Evolutionary conservation across 495 filamentous ascomycete species (phyloP).

Genomic region (Echria macrotheca): DNA sequence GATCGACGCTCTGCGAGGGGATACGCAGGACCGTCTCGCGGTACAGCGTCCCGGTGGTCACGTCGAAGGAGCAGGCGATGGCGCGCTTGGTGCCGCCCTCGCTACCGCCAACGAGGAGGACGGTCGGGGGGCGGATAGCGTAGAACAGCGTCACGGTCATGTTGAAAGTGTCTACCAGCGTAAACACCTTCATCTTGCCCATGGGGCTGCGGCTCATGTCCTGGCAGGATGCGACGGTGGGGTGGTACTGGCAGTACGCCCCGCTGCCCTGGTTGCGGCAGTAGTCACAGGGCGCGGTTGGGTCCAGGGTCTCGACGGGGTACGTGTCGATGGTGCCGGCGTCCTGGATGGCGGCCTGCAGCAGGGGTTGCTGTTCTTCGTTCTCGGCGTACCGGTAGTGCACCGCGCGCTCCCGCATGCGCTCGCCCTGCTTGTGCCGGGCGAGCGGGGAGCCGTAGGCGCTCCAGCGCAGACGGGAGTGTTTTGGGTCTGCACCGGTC

Average conservation of each 20-base stretch:
- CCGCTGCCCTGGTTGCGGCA: no score
- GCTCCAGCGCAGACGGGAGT: slow-evolving; percentile 8
- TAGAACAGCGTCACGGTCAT: slow-evolving; percentile 34
- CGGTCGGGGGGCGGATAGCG: slow-evolving; percentile 28
- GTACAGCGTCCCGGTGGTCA: slow-evolving; percentile 23
- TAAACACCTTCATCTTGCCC: slow-evolving; percentile 23
- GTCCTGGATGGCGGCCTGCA: no score
- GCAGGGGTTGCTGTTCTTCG: no score
- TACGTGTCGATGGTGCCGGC: no score
- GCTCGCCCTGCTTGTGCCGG: slow-evolving; percentile 4
- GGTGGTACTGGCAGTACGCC: no score
- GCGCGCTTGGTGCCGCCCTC: slow-evolving; percentile 40
- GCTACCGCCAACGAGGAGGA: slow-evolving; percentile 27
- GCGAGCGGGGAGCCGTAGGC: slow-evolving; percentile 8
- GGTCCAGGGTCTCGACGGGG: no score
- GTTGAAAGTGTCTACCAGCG: slow-evolving; percentile 35
- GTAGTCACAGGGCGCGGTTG: no score
- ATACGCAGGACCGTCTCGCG: slow-evolving; percentile 36
- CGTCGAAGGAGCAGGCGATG: slow-evolving; percentile 33
- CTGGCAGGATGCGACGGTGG: no score
- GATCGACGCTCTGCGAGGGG: slow-evolving; percentile 18
- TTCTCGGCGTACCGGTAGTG: no score
- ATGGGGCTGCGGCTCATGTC: no score
- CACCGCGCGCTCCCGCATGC: no score
- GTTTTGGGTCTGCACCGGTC: no score